Evolutionary conservation across 1,139 yeast genomes (phyloP).

Genomic region (Arxiozyma bovina): DNA sequence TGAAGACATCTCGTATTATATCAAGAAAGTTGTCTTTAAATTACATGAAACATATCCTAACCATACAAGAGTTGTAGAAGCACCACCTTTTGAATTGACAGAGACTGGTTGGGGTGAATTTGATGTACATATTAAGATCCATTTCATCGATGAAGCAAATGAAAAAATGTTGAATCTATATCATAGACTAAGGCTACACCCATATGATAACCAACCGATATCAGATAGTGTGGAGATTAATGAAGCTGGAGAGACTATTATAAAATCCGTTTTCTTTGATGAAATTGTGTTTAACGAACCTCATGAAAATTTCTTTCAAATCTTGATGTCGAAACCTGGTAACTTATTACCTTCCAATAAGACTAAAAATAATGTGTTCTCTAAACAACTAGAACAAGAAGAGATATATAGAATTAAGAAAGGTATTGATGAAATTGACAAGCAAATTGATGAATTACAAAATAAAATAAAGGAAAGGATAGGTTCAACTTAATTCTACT

Average conservation of each 20-base stretch:
- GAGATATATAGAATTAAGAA: slow-evolving; percentile 67
- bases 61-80: slow-evolving; percentile 72
- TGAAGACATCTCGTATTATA: slow-evolving; percentile 72
- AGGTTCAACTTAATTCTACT: slow-evolving; percentile 13
- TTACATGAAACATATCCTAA: slow-evolving; percentile 89
- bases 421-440: slow-evolving; percentile 54
- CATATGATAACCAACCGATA: slow-evolving; percentile 48
- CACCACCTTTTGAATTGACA: slow-evolving; percentile 89
- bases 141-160: slow-evolving; percentile 74
- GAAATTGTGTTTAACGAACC: slow-evolving; percentile 95
- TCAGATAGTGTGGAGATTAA: slow-evolving; percentile 1
- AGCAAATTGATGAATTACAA: slow-evolving; percentile 46
- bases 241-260: slow-evolving; percentile 29
- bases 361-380: slow-evolving; percentile 38
- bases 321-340: slow-evolving; percentile 67
- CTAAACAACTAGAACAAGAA: slow-evolving; percentile 58
- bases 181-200: slow-evolving; percentile 87
- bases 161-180: slow-evolving; percentile 83
- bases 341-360: slow-evolving; percentile 59
- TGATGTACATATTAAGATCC: slow-evolving; percentile 80
- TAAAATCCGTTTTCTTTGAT: slow-evolving; percentile 71
- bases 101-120: slow-evolving; percentile 99
- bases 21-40: slow-evolving; percentile 88
- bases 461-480: slow-evolving; percentile 39
- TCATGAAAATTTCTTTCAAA: slow-evolving; percentile 70